Evolutionary conservation across 768 basidiomycete genomes (phyloP).

Genomic region (Solioccasus polychromus): DNA sequence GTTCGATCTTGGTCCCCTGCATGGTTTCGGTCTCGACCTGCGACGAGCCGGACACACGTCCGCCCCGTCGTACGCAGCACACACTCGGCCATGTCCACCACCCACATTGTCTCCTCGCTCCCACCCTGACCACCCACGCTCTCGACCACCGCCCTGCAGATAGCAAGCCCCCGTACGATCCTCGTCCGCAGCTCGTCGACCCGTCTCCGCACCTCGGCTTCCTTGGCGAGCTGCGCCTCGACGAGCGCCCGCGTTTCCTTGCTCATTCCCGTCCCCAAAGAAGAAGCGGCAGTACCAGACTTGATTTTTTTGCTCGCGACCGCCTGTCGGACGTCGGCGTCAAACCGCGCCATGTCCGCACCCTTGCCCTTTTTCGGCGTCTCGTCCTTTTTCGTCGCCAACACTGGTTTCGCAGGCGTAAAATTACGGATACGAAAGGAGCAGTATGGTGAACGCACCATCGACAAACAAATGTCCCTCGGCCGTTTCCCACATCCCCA

Average conservation of each 20-base stretch:
- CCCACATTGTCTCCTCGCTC: constrained; percentile 53
- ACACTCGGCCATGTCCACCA: constrained; percentile 52
- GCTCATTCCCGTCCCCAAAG: too few relatives aligned
- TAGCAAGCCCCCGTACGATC: constrained; percentile 64
- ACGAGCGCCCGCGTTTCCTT: constrained; percentile 87
- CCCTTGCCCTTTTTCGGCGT: constrained; percentile 75
- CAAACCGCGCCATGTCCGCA: constrained; percentile 91
- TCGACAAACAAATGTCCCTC: constrained; percentile 80
- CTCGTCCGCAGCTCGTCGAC: constrained; percentile 53
- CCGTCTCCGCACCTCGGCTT: constrained; percentile 59
- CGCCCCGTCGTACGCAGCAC: constrained; percentile 65
- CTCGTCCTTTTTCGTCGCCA: constrained; percentile 57
- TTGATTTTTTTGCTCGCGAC: constrained; percentile 72
- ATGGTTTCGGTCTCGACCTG: constrained; percentile 35
- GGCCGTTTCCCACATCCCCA: constrained; percentile 84
- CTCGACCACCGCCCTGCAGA: constrained; percentile 61
- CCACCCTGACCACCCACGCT: constrained; percentile 36
- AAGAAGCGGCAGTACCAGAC: constrained; percentile 33
- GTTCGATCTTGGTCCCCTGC: constrained; percentile 30
- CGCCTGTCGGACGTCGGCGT: constrained; percentile 85
- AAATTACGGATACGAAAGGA: too few relatives aligned
- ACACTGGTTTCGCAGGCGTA: too few relatives aligned
- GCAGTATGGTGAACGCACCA: constrained; percentile 51
- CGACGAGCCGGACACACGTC: constrained; percentile 58
- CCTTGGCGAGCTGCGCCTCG: constrained; percentile 79